Evolutionary conservation across 2,329 filamentous ascomycete species (phyloP).

Genomic region (Botrytis paeoniae): DNA sequence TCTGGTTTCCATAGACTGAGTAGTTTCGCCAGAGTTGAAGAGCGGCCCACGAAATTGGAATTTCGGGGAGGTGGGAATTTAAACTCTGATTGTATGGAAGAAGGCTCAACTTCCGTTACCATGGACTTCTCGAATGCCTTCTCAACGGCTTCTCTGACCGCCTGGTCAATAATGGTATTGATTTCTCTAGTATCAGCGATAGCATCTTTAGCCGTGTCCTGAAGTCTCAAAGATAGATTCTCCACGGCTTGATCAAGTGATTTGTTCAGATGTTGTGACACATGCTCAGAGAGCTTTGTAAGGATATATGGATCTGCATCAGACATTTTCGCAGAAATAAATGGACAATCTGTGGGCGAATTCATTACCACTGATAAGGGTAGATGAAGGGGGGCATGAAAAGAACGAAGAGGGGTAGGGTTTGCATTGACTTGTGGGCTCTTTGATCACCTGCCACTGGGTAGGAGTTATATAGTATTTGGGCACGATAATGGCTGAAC

Average conservation of each 20-base stretch:
- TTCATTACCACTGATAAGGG: conserved; percentile 2
- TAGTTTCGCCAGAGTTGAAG: conserved; percentile 24
- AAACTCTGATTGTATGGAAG: conserved; percentile 19
- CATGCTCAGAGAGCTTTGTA: conserved; percentile 18
- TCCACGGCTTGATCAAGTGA: conserved; percentile 16
- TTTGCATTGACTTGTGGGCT: conserved; percentile 13
- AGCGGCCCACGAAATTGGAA: conserved; percentile 30
- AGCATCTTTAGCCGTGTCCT: conserved; percentile 17
- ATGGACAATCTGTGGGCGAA: conserved; percentile 7
- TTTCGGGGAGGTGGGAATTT: conserved; percentile 28
- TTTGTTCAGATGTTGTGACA: conserved; percentile 15
- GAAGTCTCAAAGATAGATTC: conserved; percentile 12
- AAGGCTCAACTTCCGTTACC: conserved; percentile 5
- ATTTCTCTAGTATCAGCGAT: conserved; percentile 17
- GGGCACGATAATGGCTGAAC: not conserved
- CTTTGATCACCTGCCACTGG: conserved; percentile 10
- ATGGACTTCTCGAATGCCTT: conserved; percentile 14
- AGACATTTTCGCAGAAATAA: conserved; percentile 17
- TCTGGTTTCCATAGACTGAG: conserved; percentile 32
- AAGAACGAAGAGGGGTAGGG: not conserved
- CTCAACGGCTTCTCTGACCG: conserved; percentile 16
- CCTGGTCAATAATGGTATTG: conserved; percentile 14
- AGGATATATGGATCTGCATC: conserved; percentile 17
- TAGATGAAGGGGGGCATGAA: not conserved
- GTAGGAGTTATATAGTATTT: conserved; percentile 10